Conservation (phyloP, 768 basidiomycete species). For the Xanthoconium purpureum region DNA sequence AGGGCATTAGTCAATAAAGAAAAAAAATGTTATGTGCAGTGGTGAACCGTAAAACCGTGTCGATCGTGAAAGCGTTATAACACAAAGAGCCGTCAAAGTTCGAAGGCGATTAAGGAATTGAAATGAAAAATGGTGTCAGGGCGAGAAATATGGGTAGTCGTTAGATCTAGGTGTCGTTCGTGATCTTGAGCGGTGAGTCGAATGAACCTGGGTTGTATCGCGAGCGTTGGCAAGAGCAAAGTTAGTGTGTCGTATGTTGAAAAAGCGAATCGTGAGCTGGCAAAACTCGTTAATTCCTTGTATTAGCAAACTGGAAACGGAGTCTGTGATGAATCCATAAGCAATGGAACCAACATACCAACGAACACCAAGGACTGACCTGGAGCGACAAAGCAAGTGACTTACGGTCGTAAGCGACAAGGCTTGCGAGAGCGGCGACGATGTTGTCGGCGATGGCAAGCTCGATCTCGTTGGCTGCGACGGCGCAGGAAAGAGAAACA, state of each 20-base stretch:
- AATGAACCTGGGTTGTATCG: slow-evolving; percentile 17
- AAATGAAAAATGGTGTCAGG: background rate
- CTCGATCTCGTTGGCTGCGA: slow-evolving; percentile 16
- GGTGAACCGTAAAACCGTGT: slow-evolving; percentile 14
- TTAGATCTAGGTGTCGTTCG: slow-evolving; percentile 22
- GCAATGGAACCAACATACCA: background rate
- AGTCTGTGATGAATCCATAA: slow-evolving; percentile 5
- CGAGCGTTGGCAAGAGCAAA: slow-evolving; percentile 11
- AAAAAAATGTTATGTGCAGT: slow-evolving; percentile 25
- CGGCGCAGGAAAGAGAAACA: slow-evolving; percentile 20
- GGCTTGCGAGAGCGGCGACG: slow-evolving; percentile 17
- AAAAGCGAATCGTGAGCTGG: slow-evolving; percentile 22
- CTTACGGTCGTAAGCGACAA: slow-evolving; percentile 26
- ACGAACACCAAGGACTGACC: slow-evolving; percentile 17
- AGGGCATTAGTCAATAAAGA: slow-evolving; percentile 27
- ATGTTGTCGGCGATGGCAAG: slow-evolving; percentile 20
- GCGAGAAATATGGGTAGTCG: slow-evolving; percentile 16
- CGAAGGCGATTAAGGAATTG: slow-evolving; percentile 15
- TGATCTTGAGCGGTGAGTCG: slow-evolving; percentile 19
- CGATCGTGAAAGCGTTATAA: slow-evolving; percentile 27
- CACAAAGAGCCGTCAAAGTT: slow-evolving; percentile 13
- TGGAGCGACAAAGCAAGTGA: slow-evolving; percentile 19
- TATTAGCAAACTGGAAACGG: slow-evolving; percentile 18
- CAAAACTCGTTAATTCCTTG: slow-evolving; percentile 22
- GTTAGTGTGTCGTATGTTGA: slow-evolving; percentile 16